Percentiles rank a stretch among this genome's conserved stretches.
Conservation (phyloP, 2,329 filamentous ascomycete species). For the Alternaria incomplexa region DNA sequence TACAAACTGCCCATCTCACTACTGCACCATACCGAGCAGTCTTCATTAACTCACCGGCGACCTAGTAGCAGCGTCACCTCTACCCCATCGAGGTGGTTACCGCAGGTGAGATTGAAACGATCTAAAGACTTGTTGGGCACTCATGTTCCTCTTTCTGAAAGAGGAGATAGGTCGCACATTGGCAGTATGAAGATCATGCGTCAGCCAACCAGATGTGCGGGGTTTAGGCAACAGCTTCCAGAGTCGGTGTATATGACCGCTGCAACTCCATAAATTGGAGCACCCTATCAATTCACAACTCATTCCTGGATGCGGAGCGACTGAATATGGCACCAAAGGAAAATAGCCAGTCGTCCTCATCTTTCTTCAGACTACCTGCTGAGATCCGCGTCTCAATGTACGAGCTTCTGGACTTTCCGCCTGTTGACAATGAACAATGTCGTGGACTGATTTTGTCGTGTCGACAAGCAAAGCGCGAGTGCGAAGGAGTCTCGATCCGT, state of each 20-base stretch:
- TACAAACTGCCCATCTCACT: not conserved
- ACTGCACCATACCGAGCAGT: not conserved
- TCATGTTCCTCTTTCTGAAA: not conserved
- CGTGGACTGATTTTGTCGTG: not conserved
- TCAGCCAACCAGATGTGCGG: not conserved
- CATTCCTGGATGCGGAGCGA: not conserved
- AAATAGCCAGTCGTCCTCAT: not conserved
- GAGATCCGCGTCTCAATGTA: conserved; percentile 1
- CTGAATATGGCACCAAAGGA: not conserved
- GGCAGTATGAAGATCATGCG: not conserved
- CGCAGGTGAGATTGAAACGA: not conserved
- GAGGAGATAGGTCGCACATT: not conserved
- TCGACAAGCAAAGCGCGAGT: not conserved
- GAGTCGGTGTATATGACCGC: not conserved
- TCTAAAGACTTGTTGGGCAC: not conserved
- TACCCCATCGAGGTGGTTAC: not conserved
- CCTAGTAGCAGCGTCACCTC: not conserved
- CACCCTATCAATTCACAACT: not conserved
- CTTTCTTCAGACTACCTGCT: not conserved
- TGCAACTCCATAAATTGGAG: not conserved
- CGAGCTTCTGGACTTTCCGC: not conserved
- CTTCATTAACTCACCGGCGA: not conserved
- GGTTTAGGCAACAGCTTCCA: not conserved
- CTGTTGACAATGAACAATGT: not conserved
- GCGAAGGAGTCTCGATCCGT: not conserved